Conservation (phyloP, 441 rosid genomes). For the Biscutella auriculata region DNA sequence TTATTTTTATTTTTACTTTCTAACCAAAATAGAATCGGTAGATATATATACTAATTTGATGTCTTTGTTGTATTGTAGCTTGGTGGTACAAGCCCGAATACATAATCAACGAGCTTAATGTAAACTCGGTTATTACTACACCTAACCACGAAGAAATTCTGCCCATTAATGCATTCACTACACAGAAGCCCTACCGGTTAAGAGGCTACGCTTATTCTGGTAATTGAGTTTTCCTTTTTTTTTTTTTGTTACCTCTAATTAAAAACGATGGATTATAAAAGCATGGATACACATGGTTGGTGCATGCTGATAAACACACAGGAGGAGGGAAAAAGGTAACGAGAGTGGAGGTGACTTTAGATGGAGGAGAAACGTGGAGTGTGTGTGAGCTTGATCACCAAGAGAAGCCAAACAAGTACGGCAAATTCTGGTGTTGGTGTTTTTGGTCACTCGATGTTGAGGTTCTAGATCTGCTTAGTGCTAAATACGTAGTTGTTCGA, state of each 20-base stretch:
- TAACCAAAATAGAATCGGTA: too few relatives aligned
- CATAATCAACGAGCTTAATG: conserved; percentile 69
- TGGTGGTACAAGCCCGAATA: conserved; percentile 92
- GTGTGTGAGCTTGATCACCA: conserved; percentile 57
- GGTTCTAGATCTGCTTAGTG: conserved; percentile 59
- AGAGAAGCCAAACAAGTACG: conserved; percentile 61
- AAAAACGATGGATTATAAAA: background rate
- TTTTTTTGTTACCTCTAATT: too few relatives aligned
- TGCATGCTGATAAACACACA: too few relatives aligned
- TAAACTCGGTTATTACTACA: conserved; percentile 79
- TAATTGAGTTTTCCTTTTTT: too few relatives aligned
- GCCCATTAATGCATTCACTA: conserved; percentile 69
- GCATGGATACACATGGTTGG: background rate
- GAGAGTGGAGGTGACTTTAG: conserved; percentile 85
- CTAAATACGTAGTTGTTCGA: conserved; percentile 74
- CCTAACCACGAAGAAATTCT: conserved; percentile 69
- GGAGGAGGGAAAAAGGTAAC: conserved; percentile 90
- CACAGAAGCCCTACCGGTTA: conserved; percentile 63
- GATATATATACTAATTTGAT: too few relatives aligned
- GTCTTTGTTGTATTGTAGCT: conserved; percentile 30
- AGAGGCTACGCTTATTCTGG: conserved; percentile 83
- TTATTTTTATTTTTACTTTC: background rate
- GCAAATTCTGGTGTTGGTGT: conserved; percentile 89
- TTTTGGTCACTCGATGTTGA: conserved; percentile 85
- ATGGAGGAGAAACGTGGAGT: conserved; percentile 90